Percentiles rank a stretch among this genome's conserved stretches.
Evolutionary conservation across 768 basidiomycete genomes (phyloP).

Genomic region (Candolleomyces eurysporus): DNA sequence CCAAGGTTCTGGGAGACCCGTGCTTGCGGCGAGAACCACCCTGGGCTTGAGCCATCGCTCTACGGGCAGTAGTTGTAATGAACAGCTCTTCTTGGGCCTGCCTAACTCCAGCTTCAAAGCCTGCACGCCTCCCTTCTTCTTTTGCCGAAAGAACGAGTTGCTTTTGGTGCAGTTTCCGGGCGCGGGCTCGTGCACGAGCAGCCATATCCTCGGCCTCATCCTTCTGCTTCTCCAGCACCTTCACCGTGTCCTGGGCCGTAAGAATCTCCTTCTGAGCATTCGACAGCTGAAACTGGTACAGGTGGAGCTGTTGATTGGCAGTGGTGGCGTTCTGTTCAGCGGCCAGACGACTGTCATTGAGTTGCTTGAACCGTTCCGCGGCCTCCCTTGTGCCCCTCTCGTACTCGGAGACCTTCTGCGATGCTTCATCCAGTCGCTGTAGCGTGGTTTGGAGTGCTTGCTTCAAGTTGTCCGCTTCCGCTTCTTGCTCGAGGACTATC

Average conservation of each 20-base stretch:
- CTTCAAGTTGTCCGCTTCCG: constrained; percentile 33
- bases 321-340: constrained; percentile 37
- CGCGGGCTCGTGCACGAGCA: constrained; percentile 47
- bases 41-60: constrained; percentile 3
- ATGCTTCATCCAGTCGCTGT: constrained; percentile 32
- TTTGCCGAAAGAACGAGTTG: constrained; percentile 49
- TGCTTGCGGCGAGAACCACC: background rate
- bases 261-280: constrained; percentile 49
- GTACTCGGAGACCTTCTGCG: constrained; percentile 31
- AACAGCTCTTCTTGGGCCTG: constrained; percentile 32
- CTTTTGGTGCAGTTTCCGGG: constrained; percentile 50
- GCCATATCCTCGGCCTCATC: constrained; percentile 59
- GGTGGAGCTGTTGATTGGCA: constrained; percentile 33
- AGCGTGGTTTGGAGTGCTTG: constrained; percentile 34
- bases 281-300: constrained; percentile 39
- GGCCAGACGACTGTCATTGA: constrained; percentile 34
- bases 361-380: constrained; percentile 27
- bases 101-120: constrained; percentile 49
- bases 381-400: constrained; percentile 33
- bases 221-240: constrained; percentile 46
- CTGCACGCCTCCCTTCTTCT: constrained; percentile 54
- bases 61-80: constrained; percentile 15
- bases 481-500: constrained; percentile 30
- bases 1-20: background rate
- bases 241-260: constrained; percentile 49